Percentiles rank a stretch among this genome's conserved stretches.
phyloP scores from a whole-genome alignment of 2,329 filamentous ascomycete genomes.

The Ambrosiella beaveri region DNA sequence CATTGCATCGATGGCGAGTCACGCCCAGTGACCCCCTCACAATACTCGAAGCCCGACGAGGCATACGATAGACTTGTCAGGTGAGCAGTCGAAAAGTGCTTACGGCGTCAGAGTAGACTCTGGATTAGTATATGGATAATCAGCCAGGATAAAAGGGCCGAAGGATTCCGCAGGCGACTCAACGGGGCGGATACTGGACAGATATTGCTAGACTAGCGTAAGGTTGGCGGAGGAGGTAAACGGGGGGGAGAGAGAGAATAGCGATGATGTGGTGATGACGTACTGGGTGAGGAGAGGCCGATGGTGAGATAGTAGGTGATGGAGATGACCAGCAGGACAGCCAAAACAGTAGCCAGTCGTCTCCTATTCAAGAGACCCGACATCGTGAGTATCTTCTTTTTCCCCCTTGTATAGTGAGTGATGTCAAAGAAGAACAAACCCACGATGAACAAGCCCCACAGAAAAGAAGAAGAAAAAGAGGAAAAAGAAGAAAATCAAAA shows the following conservation, averaged over 20 bases:
- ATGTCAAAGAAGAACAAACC: no score
- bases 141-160: background rate
- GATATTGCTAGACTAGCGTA: no score
- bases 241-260: background rate
- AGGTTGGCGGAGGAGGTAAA: background rate
- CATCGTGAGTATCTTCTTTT: no score
- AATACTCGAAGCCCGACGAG: conserved; percentile 3
- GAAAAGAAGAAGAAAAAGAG: no score
- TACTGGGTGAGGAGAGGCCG: background rate
- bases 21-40: background rate
- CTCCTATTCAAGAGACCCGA: no score
- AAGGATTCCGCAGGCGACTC: no score
- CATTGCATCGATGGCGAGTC: conserved; percentile 12
- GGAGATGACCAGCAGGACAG: background rate
- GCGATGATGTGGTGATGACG: background rate
- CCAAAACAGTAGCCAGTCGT: no score
- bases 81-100: conserved; percentile 4
- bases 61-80: background rate
- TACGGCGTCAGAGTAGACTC: background rate
- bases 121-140: background rate
- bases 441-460: no score
- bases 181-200: no score
- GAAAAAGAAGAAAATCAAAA: no score
- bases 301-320: background rate
- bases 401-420: no score